Conservation (phyloP, 1,284 basidiomycete genomes). For the Cerrena zonata region DNA sequence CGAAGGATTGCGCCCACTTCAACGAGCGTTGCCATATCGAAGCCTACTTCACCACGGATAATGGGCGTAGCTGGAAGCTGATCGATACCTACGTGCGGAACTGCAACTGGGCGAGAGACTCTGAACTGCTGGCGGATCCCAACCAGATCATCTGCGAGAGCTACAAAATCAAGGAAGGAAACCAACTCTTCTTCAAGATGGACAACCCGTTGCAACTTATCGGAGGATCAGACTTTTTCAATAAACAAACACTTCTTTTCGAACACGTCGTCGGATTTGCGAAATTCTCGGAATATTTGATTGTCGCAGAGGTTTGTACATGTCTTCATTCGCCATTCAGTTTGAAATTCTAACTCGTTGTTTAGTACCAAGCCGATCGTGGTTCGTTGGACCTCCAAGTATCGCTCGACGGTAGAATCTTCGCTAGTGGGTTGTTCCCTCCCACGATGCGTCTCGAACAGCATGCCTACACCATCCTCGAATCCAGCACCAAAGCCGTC, state of each 20-base stretch:
- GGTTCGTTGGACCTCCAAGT: slow-evolving; percentile 79
- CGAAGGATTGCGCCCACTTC: slow-evolving; percentile 53
- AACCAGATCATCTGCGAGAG: slow-evolving; percentile 90
- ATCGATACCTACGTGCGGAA: slow-evolving; percentile 86
- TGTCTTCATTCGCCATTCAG: slow-evolving; percentile 7
- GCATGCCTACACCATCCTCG: slow-evolving; percentile 89
- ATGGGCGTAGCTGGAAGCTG: slow-evolving; percentile 73
- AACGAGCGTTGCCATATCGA: slow-evolving; percentile 60
- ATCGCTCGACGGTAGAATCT: slow-evolving; percentile 83
- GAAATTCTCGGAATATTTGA: slow-evolving; percentile 91
- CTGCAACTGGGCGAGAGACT: slow-evolving; percentile 88
- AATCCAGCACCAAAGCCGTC: slow-evolving; percentile 87
- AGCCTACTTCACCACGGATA: slow-evolving; percentile 68
- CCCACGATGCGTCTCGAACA: slow-evolving; percentile 84
- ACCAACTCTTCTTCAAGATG: slow-evolving; percentile 55
- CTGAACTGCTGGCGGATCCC: slow-evolving; percentile 72
- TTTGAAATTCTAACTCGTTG: not conserved
- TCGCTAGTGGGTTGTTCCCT: slow-evolving; percentile 85
- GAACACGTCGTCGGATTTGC: slow-evolving; percentile 88
- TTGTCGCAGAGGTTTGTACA: slow-evolving; percentile 73
- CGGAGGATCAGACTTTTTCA: slow-evolving; percentile 73
- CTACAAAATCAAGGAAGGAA: slow-evolving; percentile 77
- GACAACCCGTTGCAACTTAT: slow-evolving; percentile 77
- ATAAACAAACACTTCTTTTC: slow-evolving; percentile 72
- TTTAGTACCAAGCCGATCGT: slow-evolving; percentile 53